Percentiles rank a stretch among this genome's conserved stretches.
These are phyloP conservation scores for Hyaloscypha finlandica DNA, from an alignment of 495 filamentous ascomycete species.

Conservation along the genomic window DNA sequence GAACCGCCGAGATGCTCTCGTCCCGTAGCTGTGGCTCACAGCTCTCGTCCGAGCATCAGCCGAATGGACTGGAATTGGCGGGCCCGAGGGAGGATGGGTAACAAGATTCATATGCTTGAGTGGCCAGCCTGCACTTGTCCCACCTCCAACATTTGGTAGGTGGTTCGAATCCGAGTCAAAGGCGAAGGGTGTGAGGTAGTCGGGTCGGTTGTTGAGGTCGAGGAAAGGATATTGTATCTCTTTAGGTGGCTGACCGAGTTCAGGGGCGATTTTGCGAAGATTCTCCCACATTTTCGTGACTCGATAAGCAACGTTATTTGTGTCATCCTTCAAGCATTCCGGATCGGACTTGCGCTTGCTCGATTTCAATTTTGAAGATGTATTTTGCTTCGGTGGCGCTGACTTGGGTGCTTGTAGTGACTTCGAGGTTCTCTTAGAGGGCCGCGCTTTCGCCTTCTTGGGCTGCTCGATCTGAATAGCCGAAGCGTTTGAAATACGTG, in stretches of 20 bases:
- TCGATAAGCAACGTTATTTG: slow-evolving; percentile 2
- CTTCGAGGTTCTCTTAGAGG: background rate
- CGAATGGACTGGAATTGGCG: slow-evolving; percentile 19
- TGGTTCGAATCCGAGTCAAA: slow-evolving; percentile 16
- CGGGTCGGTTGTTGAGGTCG: background rate
- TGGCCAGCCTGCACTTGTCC: background rate
- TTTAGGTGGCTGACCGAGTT: slow-evolving; percentile 5
- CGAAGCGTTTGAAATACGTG: slow-evolving; percentile 7
- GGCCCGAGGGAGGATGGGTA: slow-evolving; percentile 22
- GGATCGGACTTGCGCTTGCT: slow-evolving; percentile 24
- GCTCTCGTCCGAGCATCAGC: background rate
- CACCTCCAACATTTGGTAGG: slow-evolving; percentile 22
- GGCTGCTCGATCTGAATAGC: background rate
- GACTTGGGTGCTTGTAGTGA: slow-evolving; percentile 8
- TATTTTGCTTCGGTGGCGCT: slow-evolving; percentile 1
- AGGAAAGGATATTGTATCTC: slow-evolving; percentile 13
- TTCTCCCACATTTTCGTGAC: slow-evolving; percentile 21
- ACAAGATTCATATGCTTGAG: slow-evolving; percentile 17
- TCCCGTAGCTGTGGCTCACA: slow-evolving; percentile 20
- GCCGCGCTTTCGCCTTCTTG: background rate
- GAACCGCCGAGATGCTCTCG: slow-evolving; percentile 14
- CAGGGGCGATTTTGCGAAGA: slow-evolving; percentile 17
- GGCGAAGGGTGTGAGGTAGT: slow-evolving; percentile 8
- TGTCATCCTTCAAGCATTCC: background rate
- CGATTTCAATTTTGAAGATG: background rate